These are phyloP conservation scores for Linnemannia elongata DNA, from an alignment of 192 early-diverging fungal genomes.

Conservation along the genomic window DNA sequence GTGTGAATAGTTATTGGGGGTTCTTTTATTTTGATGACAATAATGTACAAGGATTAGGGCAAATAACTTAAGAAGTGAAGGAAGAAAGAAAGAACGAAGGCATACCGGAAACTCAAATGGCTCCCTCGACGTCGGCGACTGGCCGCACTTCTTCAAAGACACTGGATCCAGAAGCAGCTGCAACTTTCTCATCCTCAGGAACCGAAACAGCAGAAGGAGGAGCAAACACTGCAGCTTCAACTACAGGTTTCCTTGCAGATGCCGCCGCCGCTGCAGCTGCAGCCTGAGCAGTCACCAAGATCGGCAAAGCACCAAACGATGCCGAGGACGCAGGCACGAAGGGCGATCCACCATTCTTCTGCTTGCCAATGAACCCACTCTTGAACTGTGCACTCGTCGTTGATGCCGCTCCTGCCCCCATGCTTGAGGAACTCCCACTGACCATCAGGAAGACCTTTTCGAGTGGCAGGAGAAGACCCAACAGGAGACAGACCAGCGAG, in stretches of 20 bases:
- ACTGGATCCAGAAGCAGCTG: not conserved
- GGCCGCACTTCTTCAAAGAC: not conserved
- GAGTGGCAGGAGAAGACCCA: slow-evolving; percentile 56
- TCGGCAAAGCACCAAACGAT: slow-evolving; percentile 5
- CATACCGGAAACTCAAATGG: not conserved
- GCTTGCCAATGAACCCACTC: slow-evolving; percentile 11
- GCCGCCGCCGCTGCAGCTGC: not conserved
- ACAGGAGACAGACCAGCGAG: slow-evolving; percentile 53
- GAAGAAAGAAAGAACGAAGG: not conserved
- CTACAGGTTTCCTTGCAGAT: not conserved
- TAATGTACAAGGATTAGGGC: slow-evolving; percentile 6
- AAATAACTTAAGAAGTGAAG: not conserved
- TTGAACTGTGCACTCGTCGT: slow-evolving; percentile 12
- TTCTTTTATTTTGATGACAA: slow-evolving; percentile 1
- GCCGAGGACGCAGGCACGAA: not conserved
- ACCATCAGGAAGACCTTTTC: slow-evolving; percentile 49
- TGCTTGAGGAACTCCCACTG: not conserved
- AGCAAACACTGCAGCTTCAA: not conserved
- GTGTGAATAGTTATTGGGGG: not conserved
- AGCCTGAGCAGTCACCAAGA: slow-evolving; percentile 2
- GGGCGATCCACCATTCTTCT: not conserved
- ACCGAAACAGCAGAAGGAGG: not conserved
- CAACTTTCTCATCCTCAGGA: not conserved
- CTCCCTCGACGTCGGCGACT: slow-evolving; percentile 9
- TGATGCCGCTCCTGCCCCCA: not conserved